phyloP scores from a whole-genome alignment of 2,329 filamentous ascomycete genomes.

The Botryotinia convoluta region DNA sequence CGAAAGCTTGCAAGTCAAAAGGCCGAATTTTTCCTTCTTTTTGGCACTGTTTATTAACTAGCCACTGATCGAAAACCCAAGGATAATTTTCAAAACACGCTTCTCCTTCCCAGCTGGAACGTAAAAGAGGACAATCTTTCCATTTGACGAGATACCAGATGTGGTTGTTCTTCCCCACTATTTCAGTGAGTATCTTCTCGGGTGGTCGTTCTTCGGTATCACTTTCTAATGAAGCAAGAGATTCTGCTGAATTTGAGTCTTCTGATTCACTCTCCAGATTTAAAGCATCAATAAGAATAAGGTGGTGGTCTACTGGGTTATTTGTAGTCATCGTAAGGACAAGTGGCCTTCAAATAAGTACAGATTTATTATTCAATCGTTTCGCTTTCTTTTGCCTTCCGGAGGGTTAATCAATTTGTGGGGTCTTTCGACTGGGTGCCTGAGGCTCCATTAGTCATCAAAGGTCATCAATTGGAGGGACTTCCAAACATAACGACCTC shows the following conservation, averaged over 20 bases:
- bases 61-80: slow-evolving; percentile 34
- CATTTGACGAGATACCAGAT: slow-evolving; percentile 39
- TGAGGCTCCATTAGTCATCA: slow-evolving; percentile 3
- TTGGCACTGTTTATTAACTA: slow-evolving; percentile 33
- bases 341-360: slow-evolving; percentile 29
- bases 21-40: slow-evolving; percentile 35
- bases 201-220: slow-evolving; percentile 37
- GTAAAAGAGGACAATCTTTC: slow-evolving; percentile 37
- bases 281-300: slow-evolving; percentile 23
- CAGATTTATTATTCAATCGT: background rate
- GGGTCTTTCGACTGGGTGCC: background rate
- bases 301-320: slow-evolving; percentile 14
- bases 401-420: background rate
- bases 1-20: slow-evolving; percentile 35
- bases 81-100: slow-evolving; percentile 30
- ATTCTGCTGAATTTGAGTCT: slow-evolving; percentile 34
- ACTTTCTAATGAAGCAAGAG: slow-evolving; percentile 36
- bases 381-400: background rate
- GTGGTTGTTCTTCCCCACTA: slow-evolving; percentile 28
- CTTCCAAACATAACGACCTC: background rate
- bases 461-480: background rate
- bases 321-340: slow-evolving; percentile 34
- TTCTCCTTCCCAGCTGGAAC: slow-evolving; percentile 37
- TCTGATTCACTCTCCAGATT: slow-evolving; percentile 28
- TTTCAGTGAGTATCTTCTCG: slow-evolving; percentile 36